Evolutionary conservation across 169 alveolate genomes (phyloP).

Genomic region (Plasmodium knowlesi): DNA sequence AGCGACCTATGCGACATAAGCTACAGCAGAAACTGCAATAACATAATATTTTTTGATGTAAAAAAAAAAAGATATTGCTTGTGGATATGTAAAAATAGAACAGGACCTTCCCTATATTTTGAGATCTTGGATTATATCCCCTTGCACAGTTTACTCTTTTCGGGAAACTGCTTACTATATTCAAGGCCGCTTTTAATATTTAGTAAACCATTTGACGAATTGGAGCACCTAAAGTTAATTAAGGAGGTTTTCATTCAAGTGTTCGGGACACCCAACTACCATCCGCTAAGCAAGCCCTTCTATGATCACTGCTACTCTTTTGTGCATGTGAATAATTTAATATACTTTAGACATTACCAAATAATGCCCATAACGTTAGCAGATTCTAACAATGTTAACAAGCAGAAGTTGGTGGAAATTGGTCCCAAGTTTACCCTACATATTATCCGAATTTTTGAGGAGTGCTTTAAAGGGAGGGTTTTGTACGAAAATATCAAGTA

Average conservation of each 20-base stretch:
- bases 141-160: constrained; percentile 75
- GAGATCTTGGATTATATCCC: constrained; percentile 88
- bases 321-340: constrained; percentile 88
- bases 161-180: constrained; percentile 95
- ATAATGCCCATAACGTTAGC: constrained; percentile 84
- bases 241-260: constrained; percentile 81
- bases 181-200: constrained; percentile 95
- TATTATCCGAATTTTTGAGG: constrained; percentile 61
- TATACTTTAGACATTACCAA: constrained; percentile 95
- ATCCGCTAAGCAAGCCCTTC: constrained; percentile 97
- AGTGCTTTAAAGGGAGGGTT: constrained; percentile 63
- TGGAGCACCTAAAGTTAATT: constrained; percentile 79
- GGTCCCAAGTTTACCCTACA: constrained; percentile 79
- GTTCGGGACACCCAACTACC: constrained; percentile 94
- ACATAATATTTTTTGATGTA: constrained; percentile 93
- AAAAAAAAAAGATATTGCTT: constrained; percentile 92
- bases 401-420: constrained; percentile 88
- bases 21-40: constrained; percentile 89
- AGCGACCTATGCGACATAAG: constrained; percentile 87
- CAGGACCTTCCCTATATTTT: constrained; percentile 97
- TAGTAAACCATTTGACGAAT: constrained; percentile 87
- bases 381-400: constrained; percentile 85
- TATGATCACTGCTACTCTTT: constrained; percentile 95
- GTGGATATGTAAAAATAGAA: constrained; percentile 95
- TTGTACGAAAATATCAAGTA: constrained; percentile 48